These are phyloP conservation scores for Fusarium sp. DNA, from an alignment of 2,329 filamentous ascomycete genomes.

Conservation along the genomic window DNA sequence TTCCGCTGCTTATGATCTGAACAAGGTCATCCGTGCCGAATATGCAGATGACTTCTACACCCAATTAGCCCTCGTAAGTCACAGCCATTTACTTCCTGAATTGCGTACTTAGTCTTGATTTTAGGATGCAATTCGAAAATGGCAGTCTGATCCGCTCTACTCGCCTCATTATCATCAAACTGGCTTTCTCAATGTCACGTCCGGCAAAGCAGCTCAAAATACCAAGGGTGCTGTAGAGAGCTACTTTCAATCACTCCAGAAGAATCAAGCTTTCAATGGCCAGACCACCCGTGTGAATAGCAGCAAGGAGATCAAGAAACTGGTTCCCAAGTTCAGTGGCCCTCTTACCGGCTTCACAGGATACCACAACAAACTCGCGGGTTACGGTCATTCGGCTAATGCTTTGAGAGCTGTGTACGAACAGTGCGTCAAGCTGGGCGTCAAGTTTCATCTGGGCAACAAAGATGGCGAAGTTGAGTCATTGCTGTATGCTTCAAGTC, in stretches of 20 bases:
- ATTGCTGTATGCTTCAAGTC: slow-evolving; percentile 8
- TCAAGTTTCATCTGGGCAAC: slow-evolving; percentile 14
- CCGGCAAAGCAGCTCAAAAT: slow-evolving; percentile 13
- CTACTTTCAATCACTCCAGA: slow-evolving; percentile 17
- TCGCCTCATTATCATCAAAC: slow-evolving; percentile 23
- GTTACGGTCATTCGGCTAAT: slow-evolving; percentile 22
- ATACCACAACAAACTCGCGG: slow-evolving; percentile 27
- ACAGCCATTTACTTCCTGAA: no score
- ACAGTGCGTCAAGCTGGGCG: slow-evolving; percentile 18
- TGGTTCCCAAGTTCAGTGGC: slow-evolving; percentile 19
- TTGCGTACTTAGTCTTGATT: neutral
- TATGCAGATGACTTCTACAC: slow-evolving; percentile 28
- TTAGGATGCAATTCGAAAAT: slow-evolving; percentile 21
- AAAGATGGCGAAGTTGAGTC: slow-evolving; percentile 25
- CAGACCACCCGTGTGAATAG: slow-evolving; percentile 11
- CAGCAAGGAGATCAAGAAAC: slow-evolving; percentile 13
- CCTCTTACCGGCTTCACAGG: slow-evolving; percentile 17
- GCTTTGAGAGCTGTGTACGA: slow-evolving; percentile 24
- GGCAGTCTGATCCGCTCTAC: slow-evolving; percentile 27
- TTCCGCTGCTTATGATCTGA: slow-evolving; percentile 24
- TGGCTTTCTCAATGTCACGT: slow-evolving; percentile 29
- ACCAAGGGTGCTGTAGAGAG: slow-evolving; percentile 23
- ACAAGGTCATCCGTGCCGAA: slow-evolving; percentile 31
- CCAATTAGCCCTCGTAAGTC: slow-evolving; percentile 6
- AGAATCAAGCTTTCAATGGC: slow-evolving; percentile 23